Evolutionary conservation across 495 filamentous ascomycete genomes (phyloP), one percentile per base, ranked within the genome.

Genomic region (Aspergillus ostianus): DNA sequence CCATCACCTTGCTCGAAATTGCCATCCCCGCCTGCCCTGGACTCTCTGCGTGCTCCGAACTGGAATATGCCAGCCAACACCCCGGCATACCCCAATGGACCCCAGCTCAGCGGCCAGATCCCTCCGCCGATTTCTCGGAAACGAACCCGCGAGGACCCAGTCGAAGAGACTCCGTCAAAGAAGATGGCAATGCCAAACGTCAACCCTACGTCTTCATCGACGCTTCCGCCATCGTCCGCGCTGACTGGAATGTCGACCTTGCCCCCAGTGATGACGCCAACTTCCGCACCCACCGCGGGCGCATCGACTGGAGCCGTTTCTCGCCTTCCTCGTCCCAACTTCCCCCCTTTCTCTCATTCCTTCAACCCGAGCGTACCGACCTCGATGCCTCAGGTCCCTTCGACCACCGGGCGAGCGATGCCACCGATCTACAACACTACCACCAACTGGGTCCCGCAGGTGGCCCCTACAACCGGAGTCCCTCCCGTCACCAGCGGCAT

Each of bases 131-230:
- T 30, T 73, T 77, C 76, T 41, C 79, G 87, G 58, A 97, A 97
- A 75, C 81, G 92, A 56, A 88, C 84, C 58, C 80, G 83, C 41
- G 92, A 96, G 41, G 83, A 85, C 13, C 77, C 82, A 12, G 73
- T 70, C 27, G 71, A 79, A 10, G 87, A 93, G 56, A 87, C 86
- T 19, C 84, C 89, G 10, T 73, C 86, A 10, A 96, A 96, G 77
- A 80, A 89, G 59, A 53, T 78, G 56, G 77, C 68, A 10, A 61
- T 72, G 21, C 66, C 68, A 10, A 65, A 62, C 18, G 8, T 41
- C 69, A 71, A 71, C 64, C 67, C 69, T 27, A 62, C 71, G 55
- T 63, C 72, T 13, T 58, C 69, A 6, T 65, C 78, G 45, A 68
- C 72, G 1, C 63, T 73, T 51, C 69, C 71, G n/a, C 61, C 73